Evolutionary conservation across 805 yeast genomes (phyloP), one percentile per base, ranked within the genome.

Genomic region (Wickerhamiella musiphila): DNA sequence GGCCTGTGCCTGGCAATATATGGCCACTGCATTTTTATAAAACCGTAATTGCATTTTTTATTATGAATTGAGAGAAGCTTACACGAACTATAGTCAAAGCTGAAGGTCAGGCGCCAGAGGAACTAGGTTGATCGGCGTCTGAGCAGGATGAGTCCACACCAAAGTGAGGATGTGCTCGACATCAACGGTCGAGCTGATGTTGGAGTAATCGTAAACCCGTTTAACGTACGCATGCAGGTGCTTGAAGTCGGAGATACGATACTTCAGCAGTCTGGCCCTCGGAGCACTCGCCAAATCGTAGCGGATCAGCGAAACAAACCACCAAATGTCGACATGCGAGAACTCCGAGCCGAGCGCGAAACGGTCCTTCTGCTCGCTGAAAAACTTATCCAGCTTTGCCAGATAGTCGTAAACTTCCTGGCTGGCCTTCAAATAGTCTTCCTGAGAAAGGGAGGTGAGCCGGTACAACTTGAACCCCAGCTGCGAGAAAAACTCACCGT

Each of bases 281-380:
- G 81, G 93, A 32, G 75, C 84, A 49, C 81, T 82, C 12, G 81
- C 92, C 0, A 90, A 75, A 51, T 86, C 95, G 47, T 84, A 83
- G 48, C 95, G 69, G 28, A 81, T 61, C 39, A 86, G 72, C 3
- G 94, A 81, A 14, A 94, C 73, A 56, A 57, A 86, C 25, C 84
- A 65, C 41, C 94, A 64, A 35, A 86, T 61, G 53, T 86, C 96
- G 2, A 86, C 92, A 57, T 82, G 94, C 2, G 94, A 82, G 34
- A 84, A 56, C 28, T 55, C 58, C 34, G 70, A 63, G 2, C 82
- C 83, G 6, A 72, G 48, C 31, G 79, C 51, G 48, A 54, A 74
- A 15, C 55, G 53, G n/a, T n/a, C n/a, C n/a, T n/a, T n/a, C 17
- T 37, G 35, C 7, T 57, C 52, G 29, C 31, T 21, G n/a, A 44